phyloP scores from a whole-genome alignment of 2,329 filamentous ascomycete species.

The Epichloe elymi region DNA sequence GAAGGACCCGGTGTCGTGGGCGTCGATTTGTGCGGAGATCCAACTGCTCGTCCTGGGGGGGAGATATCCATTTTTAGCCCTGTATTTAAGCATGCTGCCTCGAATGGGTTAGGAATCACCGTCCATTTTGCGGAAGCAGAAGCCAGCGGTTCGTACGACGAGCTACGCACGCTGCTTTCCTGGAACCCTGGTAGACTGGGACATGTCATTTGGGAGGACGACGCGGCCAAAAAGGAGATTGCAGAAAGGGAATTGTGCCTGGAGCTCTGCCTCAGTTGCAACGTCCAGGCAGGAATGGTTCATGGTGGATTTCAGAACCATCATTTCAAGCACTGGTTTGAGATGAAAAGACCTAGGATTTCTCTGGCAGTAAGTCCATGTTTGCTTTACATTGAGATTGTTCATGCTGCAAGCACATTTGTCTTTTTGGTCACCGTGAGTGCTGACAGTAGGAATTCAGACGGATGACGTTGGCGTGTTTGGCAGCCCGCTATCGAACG shows the following conservation, averaged over 20 bases:
- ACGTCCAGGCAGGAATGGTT: conserved; percentile 64
- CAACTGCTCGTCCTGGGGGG: conserved; percentile 36
- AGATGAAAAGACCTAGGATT: conserved; percentile 43
- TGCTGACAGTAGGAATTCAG: conserved; percentile 25
- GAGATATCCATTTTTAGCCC: conserved; percentile 45
- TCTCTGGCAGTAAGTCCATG: conserved; percentile 52
- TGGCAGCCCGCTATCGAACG: conserved; percentile 60
- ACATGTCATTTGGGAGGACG: conserved; percentile 64
- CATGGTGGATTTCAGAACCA: conserved; percentile 52
- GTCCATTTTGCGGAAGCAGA: conserved; percentile 67
- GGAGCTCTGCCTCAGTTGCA: conserved; percentile 70
- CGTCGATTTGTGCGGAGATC: conserved; percentile 69
- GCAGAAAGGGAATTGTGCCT: conserved; percentile 43
- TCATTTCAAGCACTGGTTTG: conserved; percentile 65
- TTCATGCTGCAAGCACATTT: background rate
- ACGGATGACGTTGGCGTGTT: conserved; percentile 80
- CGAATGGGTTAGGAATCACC: conserved; percentile 47
- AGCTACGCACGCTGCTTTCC: conserved; percentile 50
- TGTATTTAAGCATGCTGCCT: conserved; percentile 44
- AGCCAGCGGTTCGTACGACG: conserved; percentile 39
- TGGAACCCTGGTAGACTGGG: conserved; percentile 59
- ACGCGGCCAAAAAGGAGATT: conserved; percentile 43
- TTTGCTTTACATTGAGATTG: background rate
- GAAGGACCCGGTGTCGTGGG: conserved; percentile 48
- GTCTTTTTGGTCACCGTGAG: background rate